Evolutionary conservation across 805 yeast species (phyloP).

Genomic region (Ogataea degrootiae): DNA sequence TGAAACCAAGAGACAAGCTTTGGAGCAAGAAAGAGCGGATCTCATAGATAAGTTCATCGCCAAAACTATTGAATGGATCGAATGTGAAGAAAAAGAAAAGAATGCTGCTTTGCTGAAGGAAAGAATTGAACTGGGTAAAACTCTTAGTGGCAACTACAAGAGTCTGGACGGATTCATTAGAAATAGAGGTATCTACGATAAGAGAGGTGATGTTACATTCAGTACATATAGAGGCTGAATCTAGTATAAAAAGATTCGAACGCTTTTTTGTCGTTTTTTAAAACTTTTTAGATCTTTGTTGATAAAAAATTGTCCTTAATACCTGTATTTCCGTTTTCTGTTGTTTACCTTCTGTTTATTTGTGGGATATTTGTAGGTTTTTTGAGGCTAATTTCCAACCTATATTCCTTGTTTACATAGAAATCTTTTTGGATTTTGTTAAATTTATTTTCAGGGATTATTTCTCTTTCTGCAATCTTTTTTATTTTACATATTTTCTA

Average conservation of each 20-base stretch:
- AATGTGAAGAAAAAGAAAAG: slow-evolving; percentile 47
- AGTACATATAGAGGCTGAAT: background rate
- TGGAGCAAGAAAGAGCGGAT: slow-evolving; percentile 46
- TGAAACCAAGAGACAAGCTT: slow-evolving; percentile 40
- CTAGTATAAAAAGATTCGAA: too few relatives aligned
- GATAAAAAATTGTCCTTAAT: too few relatives aligned
- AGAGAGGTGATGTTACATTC: slow-evolving; percentile 46
- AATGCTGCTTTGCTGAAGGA: slow-evolving; percentile 47
- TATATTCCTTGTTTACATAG: too few relatives aligned
- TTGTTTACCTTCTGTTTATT: too few relatives aligned
- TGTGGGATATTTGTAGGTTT: too few relatives aligned
- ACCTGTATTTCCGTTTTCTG: too few relatives aligned
- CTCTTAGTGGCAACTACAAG: slow-evolving; percentile 60
- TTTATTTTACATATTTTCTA: too few relatives aligned
- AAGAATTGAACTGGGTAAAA: slow-evolving; percentile 47
- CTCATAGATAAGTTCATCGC: slow-evolving; percentile 52
- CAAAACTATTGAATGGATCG: slow-evolving; percentile 77
- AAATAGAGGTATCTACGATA: slow-evolving; percentile 72
- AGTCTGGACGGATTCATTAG: slow-evolving; percentile 77
- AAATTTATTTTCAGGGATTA: too few relatives aligned
- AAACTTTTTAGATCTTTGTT: too few relatives aligned
- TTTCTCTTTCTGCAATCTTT: too few relatives aligned
- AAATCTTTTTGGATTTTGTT: too few relatives aligned
- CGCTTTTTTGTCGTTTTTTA: background rate
- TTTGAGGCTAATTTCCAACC: too few relatives aligned